These are phyloP conservation scores for Striga asiatica DNA, from an alignment of 257 asterid species.

Conservation along the genomic window DNA sequence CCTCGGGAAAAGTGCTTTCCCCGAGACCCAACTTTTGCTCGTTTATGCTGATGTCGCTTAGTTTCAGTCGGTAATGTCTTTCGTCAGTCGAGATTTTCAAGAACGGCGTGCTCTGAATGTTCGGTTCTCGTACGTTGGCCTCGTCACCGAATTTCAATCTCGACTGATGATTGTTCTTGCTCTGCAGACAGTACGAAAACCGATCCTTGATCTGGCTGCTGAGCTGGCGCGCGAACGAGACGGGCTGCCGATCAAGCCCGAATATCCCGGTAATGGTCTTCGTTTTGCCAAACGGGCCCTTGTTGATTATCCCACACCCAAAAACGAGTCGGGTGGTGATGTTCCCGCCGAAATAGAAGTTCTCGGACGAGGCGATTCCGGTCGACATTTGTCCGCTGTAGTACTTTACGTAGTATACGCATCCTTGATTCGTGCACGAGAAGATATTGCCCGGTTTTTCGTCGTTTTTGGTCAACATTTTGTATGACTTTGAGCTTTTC, in stretches of 20 bases:
- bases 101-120: neutral
- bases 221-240: constrained; percentile 21
- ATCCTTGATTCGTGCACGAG: neutral
- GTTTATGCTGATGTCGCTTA: constrained; percentile 16
- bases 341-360: constrained; percentile 13
- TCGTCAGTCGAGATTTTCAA: neutral
- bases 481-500: constrained; percentile 4
- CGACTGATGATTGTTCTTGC: neutral
- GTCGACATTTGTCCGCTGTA: neutral
- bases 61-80: neutral
- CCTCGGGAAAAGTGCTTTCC: constrained; percentile 9
- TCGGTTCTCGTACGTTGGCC: neutral
- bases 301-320: constrained; percentile 15
- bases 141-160: constrained; percentile 15
- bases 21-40: constrained; percentile 3
- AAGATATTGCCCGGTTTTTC: constrained; percentile 10
- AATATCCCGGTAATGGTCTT: constrained; percentile 7
- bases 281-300: neutral
- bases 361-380: constrained; percentile 16
- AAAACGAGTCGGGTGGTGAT: constrained; percentile 8
- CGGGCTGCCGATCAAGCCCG: constrained; percentile 11
- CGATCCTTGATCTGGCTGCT: constrained; percentile 11
- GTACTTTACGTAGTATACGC: constrained; percentile 6
- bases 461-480: neutral
- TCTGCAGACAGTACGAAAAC: constrained; percentile 20